These are phyloP conservation scores for Hypoxylon crocopeplum DNA, from an alignment of 495 filamentous ascomycete genomes.

Conservation along the genomic window DNA sequence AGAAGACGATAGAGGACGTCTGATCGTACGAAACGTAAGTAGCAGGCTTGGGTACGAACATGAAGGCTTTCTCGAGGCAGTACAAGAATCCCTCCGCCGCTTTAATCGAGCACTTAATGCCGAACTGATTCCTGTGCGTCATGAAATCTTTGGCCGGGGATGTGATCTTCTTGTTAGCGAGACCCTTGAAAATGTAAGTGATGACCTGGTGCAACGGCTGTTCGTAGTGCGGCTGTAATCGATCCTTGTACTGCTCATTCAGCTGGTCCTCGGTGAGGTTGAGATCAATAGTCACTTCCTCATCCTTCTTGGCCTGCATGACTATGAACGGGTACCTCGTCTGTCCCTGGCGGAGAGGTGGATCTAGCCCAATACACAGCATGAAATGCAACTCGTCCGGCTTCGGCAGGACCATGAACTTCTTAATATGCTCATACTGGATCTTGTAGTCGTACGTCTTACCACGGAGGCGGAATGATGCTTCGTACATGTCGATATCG, in stretches of 20 bases:
- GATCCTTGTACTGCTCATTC: constrained; percentile 86
- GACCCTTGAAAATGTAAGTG: constrained; percentile 89
- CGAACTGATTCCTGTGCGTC: constrained; percentile 89
- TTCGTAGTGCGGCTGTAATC: constrained; percentile 86
- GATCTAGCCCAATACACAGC: constrained; percentile 94
- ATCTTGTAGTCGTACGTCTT: constrained; percentile 99
- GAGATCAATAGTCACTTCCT: constrained; percentile 94
- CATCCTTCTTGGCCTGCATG: constrained; percentile 98
- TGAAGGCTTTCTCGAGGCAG: constrained; percentile 96
- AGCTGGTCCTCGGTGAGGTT: constrained; percentile 94
- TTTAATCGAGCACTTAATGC: constrained; percentile 99
- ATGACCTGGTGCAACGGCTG: constrained; percentile 90
- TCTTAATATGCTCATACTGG: constrained; percentile 95
- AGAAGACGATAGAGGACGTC: constrained; percentile 88
- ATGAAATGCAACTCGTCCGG: constrained; percentile 95
- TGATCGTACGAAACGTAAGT: constrained; percentile 96
- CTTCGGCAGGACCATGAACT: constrained; percentile 97
- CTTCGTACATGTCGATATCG: constrained; percentile 99
- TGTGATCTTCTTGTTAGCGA: constrained; percentile 92
- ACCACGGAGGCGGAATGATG: constrained; percentile 94
- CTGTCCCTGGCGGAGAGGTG: constrained; percentile 95
- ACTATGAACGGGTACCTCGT: constrained; percentile 98
- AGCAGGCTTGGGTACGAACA: constrained; percentile 98
- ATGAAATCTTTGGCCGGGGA: constrained; percentile 93
- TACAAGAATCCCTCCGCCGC: constrained; percentile 97